phyloP scores from a whole-genome alignment of 140 eudicot species.

The Stevia rebaudiana region DNA sequence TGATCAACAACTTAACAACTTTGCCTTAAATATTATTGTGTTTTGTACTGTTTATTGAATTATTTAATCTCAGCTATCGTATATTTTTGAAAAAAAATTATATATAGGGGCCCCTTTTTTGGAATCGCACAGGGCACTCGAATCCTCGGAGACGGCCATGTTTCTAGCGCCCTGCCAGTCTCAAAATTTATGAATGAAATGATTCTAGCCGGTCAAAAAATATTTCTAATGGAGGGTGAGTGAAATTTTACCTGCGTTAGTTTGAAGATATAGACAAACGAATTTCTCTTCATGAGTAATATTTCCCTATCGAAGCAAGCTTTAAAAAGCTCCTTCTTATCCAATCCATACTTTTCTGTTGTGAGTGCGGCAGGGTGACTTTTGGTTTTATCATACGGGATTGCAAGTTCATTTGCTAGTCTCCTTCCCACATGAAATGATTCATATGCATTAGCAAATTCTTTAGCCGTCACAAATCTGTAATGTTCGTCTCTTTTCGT shows the following conservation, averaged over 20 bases:
- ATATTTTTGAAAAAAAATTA: too few species aligned
- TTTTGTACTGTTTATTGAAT: too few species aligned
- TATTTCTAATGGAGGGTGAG: neutral
- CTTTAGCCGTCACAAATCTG: conserved; percentile 34
- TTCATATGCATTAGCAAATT: conserved; percentile 35
- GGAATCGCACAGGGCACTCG: too few species aligned
- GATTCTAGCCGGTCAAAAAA: too few species aligned
- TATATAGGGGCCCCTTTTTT: too few species aligned
- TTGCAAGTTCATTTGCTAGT: conserved; percentile 25
- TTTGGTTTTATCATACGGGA: conserved; percentile 36
- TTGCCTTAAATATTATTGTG: too few species aligned
- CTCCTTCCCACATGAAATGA: conserved; percentile 42
- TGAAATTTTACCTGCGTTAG: conserved; percentile 29
- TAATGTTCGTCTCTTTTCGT: conserved; percentile 27
- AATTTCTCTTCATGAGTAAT: conserved; percentile 41
- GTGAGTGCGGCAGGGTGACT: conserved; percentile 60
- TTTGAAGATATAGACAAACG: conserved; percentile 43
- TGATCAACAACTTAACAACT: too few species aligned
- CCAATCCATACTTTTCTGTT: conserved; percentile 33
- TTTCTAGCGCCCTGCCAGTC: too few species aligned
- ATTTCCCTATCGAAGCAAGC: conserved; percentile 41
- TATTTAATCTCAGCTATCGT: too few species aligned
- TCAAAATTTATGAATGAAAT: too few species aligned
- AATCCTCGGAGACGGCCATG: too few species aligned
- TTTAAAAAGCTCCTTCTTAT: conserved; percentile 35